Evolutionary conservation across 139 green algal species (phyloP).

Genomic region (Tetraselmis striata): DNA sequence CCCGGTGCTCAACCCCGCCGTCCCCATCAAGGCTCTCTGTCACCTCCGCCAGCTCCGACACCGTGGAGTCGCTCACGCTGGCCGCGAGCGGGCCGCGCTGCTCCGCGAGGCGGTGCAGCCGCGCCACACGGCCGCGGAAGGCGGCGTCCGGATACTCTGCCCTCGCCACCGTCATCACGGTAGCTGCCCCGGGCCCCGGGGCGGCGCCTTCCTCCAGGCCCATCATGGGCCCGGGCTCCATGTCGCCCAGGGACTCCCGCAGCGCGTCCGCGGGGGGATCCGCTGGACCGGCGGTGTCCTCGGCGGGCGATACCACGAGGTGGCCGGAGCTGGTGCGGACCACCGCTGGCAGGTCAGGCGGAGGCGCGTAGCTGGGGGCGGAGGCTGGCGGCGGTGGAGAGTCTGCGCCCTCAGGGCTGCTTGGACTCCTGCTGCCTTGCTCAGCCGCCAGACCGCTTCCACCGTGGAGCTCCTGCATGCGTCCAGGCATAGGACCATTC

Average conservation of each 20-base stretch:
- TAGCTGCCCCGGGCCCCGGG: not conserved
- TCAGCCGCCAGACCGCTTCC: no score
- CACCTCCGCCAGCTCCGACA: not conserved
- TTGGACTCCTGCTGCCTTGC: no score
- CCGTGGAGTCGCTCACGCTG: not conserved
- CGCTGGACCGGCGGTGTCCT: no score
- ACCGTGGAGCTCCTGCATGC: no score
- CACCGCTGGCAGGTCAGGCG: no score
- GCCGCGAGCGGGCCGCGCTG: not conserved
- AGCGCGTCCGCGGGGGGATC: no score
- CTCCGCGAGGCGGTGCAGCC: not conserved
- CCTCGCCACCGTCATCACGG: not conserved
- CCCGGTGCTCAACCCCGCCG: not conserved
- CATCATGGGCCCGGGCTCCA: no score
- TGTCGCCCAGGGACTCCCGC: no score
- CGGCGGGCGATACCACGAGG: not conserved
- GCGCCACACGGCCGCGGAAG: not conserved
- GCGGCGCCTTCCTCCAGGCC: not conserved
- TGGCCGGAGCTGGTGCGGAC: not conserved
- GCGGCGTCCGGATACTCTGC: not conserved
- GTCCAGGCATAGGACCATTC: no score
- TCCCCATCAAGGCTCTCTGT: not conserved
- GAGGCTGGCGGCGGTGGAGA: no score
- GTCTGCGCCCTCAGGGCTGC: no score
- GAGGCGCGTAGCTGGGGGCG: no score